Base-by-base conservation (phyloP, 1,284 basidiomycete genomes). In the Cystobasidium sp. region DNA sequence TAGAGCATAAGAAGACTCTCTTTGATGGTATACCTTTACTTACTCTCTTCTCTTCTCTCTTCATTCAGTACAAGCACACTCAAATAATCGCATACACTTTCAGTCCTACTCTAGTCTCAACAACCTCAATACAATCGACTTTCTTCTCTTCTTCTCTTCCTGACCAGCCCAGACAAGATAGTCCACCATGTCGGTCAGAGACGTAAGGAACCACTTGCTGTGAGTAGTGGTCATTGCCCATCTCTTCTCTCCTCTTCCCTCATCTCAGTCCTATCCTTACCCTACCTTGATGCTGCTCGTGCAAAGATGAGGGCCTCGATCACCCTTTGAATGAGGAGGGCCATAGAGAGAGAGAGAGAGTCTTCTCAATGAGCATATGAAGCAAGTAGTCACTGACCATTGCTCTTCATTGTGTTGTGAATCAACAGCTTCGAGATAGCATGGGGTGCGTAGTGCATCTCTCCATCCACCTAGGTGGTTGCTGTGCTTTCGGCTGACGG, bases 161-260 rank as follows among this genome's bases (percentile, higher is more conserved):
- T 7, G 20, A n/a, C 41, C 41, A n/a, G 31, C 4, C 22, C 5
- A 53, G 49, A 14, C 18, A 39, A 44, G 22, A 9, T 22, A 24
- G 16, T 12, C 43, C 43, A 51, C 31, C 22, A 63, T 63, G 59
- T 59, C 58, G 5, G 44, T 47, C 12, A 63, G 69, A 71, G 69
- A 71, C 61, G 69, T 71, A n/a, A 41, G 49, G 39, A 71, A 71
- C 43, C 69, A 71, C 51, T 61, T 71, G 12, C 69, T 71, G 47
- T 66, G 39, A 43, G 64, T 22, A 47, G 20, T 56, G n/a, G n/a
- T n/a, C n/a, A n/a, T n/a, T n/a, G n/a, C 12, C 53, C 53, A 6
- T 37, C 64, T 8, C 41, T 39, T 43, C 46, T 14, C 64, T 52
- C 37, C 22, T 49, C 44, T 6, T 53, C 51, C 53, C 10, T n/a